phyloP scores from a whole-genome alignment of 306 rosid genomes.

The Citrullus amarus region DNA sequence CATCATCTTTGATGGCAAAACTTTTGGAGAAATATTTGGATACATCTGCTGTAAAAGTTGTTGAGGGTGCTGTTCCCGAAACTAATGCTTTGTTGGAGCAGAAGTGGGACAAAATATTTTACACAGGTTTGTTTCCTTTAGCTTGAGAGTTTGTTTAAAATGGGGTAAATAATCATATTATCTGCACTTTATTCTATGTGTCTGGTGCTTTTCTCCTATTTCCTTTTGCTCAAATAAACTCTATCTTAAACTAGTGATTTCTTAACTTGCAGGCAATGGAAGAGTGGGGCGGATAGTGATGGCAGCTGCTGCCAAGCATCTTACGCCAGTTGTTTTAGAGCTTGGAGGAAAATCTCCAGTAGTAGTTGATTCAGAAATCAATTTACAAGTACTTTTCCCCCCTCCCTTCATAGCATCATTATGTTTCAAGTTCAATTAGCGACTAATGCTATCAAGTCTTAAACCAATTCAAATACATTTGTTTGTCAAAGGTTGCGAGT shows the following conservation, averaged over 20 bases:
- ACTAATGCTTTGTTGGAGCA: constrained; percentile 79
- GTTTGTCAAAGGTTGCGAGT: constrained; percentile 50
- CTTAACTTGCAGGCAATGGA: constrained; percentile 49
- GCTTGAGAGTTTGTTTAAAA: not conserved
- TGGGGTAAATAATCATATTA: not conserved
- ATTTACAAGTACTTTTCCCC: constrained; percentile 35
- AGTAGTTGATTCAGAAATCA: constrained; percentile 63
- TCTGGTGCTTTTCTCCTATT: not conserved
- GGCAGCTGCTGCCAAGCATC: constrained; percentile 97
- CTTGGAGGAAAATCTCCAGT: constrained; percentile 97
- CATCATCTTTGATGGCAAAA: constrained; percentile 71
- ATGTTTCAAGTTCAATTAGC: not conserved
- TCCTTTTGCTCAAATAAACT: not conserved
- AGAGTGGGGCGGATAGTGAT: constrained; percentile 78
- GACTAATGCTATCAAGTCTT: not conserved
- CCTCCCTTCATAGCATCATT: not conserved
- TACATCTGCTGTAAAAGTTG: constrained; percentile 57
- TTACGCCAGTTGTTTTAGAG: constrained; percentile 92
- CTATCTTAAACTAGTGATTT: not conserved
- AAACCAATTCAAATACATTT: constrained; percentile 7
- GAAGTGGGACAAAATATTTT: constrained; percentile 98
- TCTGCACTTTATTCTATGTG: not conserved
- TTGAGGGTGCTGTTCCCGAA: constrained; percentile 84
- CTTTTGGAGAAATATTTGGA: constrained; percentile 63
- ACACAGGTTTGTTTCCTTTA: constrained; percentile 54